Conservation (phyloP, 345 rosid species). For the Murraya koenigii region DNA sequence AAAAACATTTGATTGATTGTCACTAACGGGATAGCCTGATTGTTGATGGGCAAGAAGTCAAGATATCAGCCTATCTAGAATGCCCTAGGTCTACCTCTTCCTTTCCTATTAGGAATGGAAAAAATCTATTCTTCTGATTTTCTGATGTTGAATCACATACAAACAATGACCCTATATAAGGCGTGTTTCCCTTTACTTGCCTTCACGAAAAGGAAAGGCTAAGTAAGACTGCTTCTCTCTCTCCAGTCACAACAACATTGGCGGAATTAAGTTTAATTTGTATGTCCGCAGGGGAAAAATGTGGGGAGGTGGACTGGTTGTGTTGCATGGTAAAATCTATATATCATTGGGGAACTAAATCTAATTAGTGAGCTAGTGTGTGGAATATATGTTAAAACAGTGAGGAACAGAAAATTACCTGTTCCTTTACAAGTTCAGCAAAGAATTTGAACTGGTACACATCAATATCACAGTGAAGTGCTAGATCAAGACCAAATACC, state of each 20-base stretch:
- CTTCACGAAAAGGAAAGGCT: too few relatives aligned
- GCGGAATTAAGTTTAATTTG: neutral
- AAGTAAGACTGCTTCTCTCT: too few relatives aligned
- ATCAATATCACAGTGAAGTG: constrained; percentile 97
- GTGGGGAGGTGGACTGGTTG: neutral
- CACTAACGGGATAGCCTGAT: neutral
- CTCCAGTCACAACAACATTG: neutral
- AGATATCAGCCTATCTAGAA: neutral
- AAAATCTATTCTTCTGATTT: too few relatives aligned
- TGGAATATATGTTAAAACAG: neutral
- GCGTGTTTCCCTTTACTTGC: too few relatives aligned
- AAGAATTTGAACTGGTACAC: constrained; percentile 98
- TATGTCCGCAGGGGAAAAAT: neutral
- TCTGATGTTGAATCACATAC: too few relatives aligned
- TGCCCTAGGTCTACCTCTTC: too few relatives aligned
- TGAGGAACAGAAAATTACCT: constrained; percentile 47
- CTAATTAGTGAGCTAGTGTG: neutral
- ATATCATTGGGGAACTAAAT: neutral
- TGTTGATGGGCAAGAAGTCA: neutral
- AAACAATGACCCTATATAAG: too few relatives aligned
- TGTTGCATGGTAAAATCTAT: neutral
- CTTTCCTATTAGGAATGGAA: too few relatives aligned
- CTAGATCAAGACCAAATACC: constrained; percentile 98
- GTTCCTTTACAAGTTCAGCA: constrained; percentile 64
- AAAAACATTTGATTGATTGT: neutral